Percentiles rank a stretch among this genome's conserved stretches.
Conservation (phyloP, 805 yeast species). For the Huiozyma sinensis region DNA sequence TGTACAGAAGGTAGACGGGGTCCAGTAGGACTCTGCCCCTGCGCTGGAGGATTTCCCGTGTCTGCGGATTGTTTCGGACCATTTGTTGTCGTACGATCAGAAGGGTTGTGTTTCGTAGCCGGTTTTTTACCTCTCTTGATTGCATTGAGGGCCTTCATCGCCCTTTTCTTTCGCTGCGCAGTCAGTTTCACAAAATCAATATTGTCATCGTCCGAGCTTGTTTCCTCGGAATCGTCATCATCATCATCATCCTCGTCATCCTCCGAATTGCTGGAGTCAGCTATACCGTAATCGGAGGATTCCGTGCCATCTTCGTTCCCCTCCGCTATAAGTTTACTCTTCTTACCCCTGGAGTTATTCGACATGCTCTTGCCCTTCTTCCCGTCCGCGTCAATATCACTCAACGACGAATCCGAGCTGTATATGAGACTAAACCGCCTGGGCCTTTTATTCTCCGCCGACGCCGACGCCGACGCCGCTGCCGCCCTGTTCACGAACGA, state of each 20-base stretch:
- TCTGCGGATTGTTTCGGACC: neutral
- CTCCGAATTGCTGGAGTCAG: conserved; percentile 23
- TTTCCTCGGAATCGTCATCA: conserved; percentile 32
- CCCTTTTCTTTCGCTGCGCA: conserved; percentile 51
- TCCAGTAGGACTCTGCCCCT: neutral
- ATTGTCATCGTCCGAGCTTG: conserved; percentile 54
- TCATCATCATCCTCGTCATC: conserved; percentile 27
- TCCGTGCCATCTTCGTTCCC: conserved; percentile 10
- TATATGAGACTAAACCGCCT: conserved; percentile 36
- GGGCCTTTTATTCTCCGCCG: conserved; percentile 14
- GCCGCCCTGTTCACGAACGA: neutral
- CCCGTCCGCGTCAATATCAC: conserved; percentile 21
- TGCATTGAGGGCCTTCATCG: conserved; percentile 38
- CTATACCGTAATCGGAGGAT: conserved; percentile 17
- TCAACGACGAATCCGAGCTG: conserved; percentile 32
- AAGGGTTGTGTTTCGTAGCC: conserved; percentile 3
- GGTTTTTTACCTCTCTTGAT: conserved; percentile 28
- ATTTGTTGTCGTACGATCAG: neutral
- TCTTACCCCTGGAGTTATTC: conserved; percentile 22
- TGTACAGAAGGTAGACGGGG: neutral
- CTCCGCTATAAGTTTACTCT: conserved; percentile 29
- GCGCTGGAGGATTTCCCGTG: neutral
- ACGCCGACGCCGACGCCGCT: neutral
- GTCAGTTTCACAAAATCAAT: conserved; percentile 66
- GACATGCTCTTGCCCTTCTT: conserved; percentile 15